These are phyloP conservation scores for Geotrichum aggregatum DNA, from an alignment of 1,139 yeast genomes.

Conservation along the genomic window DNA sequence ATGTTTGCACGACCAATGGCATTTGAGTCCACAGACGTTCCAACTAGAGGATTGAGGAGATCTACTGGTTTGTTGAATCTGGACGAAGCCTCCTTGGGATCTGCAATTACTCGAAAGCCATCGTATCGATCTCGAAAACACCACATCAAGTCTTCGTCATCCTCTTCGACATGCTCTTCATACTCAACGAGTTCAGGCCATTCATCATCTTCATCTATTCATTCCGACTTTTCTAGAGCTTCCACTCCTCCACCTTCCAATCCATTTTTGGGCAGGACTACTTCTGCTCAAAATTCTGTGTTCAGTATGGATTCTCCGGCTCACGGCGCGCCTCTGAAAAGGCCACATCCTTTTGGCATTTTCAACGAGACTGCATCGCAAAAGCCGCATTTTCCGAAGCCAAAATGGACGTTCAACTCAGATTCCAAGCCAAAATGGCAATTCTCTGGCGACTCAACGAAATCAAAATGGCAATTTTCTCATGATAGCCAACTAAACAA, in stretches of 20 bases:
- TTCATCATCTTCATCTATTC: constrained; percentile 20
- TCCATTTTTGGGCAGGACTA: constrained; percentile 2
- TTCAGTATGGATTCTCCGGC: constrained; percentile 5
- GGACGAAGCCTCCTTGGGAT: constrained; percentile 38
- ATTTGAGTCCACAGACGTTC: constrained; percentile 1
- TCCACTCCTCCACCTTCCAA: constrained; percentile 13
- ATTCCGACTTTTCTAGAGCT: constrained; percentile 13
- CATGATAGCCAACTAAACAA: constrained; percentile 1
- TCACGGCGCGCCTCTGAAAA: constrained; percentile 11
- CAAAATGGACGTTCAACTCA: constrained; percentile 12
- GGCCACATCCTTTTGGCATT: constrained; percentile 15
- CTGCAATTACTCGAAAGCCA: constrained; percentile 22
- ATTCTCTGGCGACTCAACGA: constrained; percentile 9
- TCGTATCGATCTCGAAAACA: constrained; percentile 16
- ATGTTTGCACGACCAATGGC: constrained; percentile 1
- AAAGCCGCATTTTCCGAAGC: constrained; percentile 10
- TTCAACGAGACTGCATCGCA: constrained; percentile 5
- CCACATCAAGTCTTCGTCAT: constrained; percentile 11
- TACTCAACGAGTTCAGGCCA: constrained; percentile 17
- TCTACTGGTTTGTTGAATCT: constrained; percentile 42
- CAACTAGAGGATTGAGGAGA: constrained; percentile 35
- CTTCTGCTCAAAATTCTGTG: neutral
- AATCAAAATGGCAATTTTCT: constrained; percentile 6
- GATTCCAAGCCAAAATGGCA: constrained; percentile 17
- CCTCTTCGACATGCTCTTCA: constrained; percentile 28